Evolutionary conservation across 345 rosid species (phyloP), one percentile per base, ranked within the genome.

Genomic region (Boechera stricta): DNA sequence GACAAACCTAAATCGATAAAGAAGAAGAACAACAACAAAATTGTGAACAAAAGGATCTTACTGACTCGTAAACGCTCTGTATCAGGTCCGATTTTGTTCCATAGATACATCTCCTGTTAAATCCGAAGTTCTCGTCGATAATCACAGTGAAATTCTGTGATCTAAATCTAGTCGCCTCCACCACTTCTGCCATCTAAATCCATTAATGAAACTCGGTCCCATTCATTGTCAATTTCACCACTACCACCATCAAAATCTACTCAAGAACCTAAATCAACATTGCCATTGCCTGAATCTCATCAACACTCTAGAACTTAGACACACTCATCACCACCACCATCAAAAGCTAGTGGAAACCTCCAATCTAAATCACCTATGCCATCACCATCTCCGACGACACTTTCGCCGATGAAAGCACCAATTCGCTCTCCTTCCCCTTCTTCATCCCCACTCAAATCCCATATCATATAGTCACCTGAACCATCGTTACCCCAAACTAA

Each of bases 21-120:
- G 24, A 21, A 21, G 24, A 21, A 21, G 24, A 21, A 21, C 1
- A 21, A 21, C 1, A 21, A 21, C 1, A 21, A 21, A 21, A 21
- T 21, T 1, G 24, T 21, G 24, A 21, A 21, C 1, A 21, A 21
- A 21, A 21, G 72, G 11, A 66, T 64, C 44, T 86, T 88, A 33
- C 87, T 79, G 28, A 88, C 77, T 45, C 68, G 82, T 33, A 88
- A 66, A 0, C 86, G 74, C 47, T 55, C 82, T 3, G 82, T 76
- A 2, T 78, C 67, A 0, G 89, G 86, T 18, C 80, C 79, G 58
- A 86, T 82, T 48, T 83, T 86, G 84, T 81, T 69, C 4, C 78
- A 76, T 52, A 86, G 85, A 18, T 86, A 88, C 49, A 77, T 44
- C 74, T 86, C 26, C 71, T 26, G 12, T 79, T 39, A 0, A 66